Percentiles rank a stretch among this genome's conserved stretches.
Conservation (phyloP, 352 stramenopile genomes). For the Globisporangium cederbergense region DNA sequence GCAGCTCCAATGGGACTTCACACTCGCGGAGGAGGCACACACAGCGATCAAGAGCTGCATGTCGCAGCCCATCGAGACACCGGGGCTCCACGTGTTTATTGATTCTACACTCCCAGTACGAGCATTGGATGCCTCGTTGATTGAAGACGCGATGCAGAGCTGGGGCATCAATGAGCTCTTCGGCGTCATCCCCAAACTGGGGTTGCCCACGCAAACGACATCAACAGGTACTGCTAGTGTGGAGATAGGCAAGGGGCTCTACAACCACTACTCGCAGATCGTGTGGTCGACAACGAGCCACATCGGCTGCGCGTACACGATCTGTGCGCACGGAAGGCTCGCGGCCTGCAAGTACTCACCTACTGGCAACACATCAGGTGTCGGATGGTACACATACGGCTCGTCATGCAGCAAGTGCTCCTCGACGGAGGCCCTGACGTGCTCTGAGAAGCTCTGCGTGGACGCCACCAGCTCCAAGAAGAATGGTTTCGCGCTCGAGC, state of each 20-base stretch:
- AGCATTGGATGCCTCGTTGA: constrained; percentile 10
- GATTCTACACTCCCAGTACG: constrained; percentile 11
- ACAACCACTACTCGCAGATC: constrained; percentile 18
- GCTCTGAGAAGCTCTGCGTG: constrained; percentile 3
- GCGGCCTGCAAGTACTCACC: constrained; percentile 18
- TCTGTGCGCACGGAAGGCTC: constrained; percentile 5
- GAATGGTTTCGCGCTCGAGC: neutral
- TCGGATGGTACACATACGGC: constrained; percentile 14
- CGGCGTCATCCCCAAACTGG: constrained; percentile 8
- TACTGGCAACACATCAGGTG: neutral
- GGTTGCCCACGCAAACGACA: neutral
- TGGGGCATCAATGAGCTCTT: constrained; percentile 18
- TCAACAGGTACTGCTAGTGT: neutral
- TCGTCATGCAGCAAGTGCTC: constrained; percentile 8
- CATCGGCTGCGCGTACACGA: constrained; percentile 17
- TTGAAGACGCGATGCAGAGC: constrained; percentile 14
- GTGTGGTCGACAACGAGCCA: constrained; percentile 17
- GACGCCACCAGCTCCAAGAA: neutral
- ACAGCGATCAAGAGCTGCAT: constrained; percentile 10
- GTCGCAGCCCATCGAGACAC: neutral
- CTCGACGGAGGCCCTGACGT: neutral
- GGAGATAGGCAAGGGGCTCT: constrained; percentile 11
- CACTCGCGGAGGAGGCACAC: constrained; percentile 14
- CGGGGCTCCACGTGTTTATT: constrained; percentile 12
- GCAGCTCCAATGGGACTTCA: constrained; percentile 11